Percentiles rank a stretch among this genome's conserved stretches.
Conservation (phyloP, 2,329 filamentous ascomycete genomes). For the Apiospora saccharicola region DNA sequence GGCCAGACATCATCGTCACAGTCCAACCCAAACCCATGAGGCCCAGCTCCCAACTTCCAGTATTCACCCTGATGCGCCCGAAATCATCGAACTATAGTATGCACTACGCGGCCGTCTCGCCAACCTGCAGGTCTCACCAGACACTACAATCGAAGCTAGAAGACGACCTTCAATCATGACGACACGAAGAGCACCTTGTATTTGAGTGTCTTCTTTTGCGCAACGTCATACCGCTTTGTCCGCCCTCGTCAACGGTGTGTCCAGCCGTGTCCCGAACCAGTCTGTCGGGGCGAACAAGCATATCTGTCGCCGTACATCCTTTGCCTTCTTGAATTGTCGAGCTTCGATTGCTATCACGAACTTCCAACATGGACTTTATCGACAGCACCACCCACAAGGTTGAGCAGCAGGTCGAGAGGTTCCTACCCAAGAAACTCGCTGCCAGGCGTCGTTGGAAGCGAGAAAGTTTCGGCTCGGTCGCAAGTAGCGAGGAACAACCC, state of each 20-base stretch:
- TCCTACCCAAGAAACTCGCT: constrained; percentile 60
- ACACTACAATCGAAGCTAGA: neutral
- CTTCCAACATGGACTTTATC: constrained; percentile 30
- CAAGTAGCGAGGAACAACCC: constrained; percentile 41
- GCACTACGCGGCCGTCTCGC: neutral
- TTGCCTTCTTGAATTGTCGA: constrained; percentile 4
- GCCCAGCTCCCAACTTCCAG: neutral
- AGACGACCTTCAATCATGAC: neutral
- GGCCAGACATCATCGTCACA: neutral
- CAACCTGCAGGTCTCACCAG: constrained; percentile 15
- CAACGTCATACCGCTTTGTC: neutral
- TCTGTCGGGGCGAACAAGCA: neutral
- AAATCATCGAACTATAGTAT: neutral
- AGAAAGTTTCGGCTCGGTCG: constrained; percentile 44
- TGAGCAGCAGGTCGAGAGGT: constrained; percentile 59
- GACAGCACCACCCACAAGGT: constrained; percentile 44
- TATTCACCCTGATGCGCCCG: neutral
- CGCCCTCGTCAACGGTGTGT: neutral
- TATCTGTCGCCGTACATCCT: neutral
- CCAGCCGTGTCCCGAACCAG: neutral
- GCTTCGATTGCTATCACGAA: neutral
- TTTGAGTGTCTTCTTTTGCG: neutral
- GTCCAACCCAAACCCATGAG: neutral
- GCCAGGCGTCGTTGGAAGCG: constrained; percentile 57
- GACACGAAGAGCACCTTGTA: constrained; percentile 1